A percentile compares a stretch with the other conserved stretches of the same genome.
Conservation (phyloP, 2,329 filamentous ascomycete species). For the Fusarium austroafricanum region DNA sequence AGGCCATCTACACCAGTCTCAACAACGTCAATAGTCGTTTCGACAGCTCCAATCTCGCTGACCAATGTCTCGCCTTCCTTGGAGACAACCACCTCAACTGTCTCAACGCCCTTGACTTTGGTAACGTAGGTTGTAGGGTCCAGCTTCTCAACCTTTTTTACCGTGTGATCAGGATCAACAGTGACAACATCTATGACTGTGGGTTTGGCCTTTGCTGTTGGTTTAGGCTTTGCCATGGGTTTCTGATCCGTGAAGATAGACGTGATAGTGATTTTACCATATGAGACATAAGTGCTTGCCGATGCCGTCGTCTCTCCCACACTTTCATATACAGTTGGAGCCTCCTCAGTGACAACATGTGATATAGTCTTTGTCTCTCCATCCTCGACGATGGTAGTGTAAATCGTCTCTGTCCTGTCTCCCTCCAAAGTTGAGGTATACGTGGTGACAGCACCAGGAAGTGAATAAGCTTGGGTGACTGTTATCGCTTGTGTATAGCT, state of each 20-base stretch:
- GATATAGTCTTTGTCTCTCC: conserved; percentile 26
- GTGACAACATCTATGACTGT: conserved; percentile 40
- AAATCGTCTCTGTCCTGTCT: conserved; percentile 15
- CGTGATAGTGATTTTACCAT: conserved; percentile 43
- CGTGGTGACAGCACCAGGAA: conserved; percentile 15
- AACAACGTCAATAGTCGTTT: conserved; percentile 27
- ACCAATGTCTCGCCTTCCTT: conserved; percentile 23
- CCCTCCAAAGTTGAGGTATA: conserved; percentile 11
- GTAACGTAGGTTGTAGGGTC: conserved; percentile 40
- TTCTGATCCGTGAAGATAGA: conserved; percentile 37
- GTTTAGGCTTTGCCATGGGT: conserved; percentile 11
- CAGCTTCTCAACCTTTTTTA: conserved; percentile 40
- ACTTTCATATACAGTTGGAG: conserved; percentile 23
- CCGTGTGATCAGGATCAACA: conserved; percentile 36
- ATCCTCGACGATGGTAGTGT: conserved; percentile 22
- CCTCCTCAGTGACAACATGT: conserved; percentile 11
- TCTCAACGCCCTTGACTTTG: conserved; percentile 32
- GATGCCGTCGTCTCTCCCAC: conserved; percentile 41
- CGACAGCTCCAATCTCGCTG: conserved; percentile 21
- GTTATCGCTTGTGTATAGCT: conserved; percentile 19
- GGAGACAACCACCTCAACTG: conserved; percentile 28
- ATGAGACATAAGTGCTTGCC: conserved; percentile 41
- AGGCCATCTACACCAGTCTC: conserved; percentile 26
- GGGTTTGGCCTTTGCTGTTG: conserved; percentile 31
- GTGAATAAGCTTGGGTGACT: conserved; percentile 12